phyloP scores from a whole-genome alignment of 257 asterid genomes.

The Solanum raphanifolium region DNA sequence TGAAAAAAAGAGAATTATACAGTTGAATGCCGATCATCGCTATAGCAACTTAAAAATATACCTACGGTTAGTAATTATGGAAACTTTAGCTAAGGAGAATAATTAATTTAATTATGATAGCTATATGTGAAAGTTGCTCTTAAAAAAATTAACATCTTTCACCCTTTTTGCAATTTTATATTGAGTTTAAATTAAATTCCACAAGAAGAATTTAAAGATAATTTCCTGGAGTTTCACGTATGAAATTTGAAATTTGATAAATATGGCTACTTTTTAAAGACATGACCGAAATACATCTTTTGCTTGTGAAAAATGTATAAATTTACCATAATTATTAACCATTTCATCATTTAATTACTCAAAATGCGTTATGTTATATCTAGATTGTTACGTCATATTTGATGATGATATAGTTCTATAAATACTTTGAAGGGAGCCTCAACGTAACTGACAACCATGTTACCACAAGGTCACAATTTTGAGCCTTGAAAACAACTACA shows the following conservation, averaged over 20 bases:
- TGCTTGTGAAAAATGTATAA: not conserved
- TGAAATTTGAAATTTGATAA: not conserved
- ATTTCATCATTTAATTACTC: fast-evolving
- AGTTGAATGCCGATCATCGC: no score
- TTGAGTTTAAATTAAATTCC: not conserved
- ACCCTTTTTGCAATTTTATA: not conserved
- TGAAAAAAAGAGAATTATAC: no score
- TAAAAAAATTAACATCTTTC: not conserved
- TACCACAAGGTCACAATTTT: not conserved
- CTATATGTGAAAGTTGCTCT: no score
- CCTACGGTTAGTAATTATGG: no score
- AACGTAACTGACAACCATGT: not conserved
- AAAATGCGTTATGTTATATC: not conserved
- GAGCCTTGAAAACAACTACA: not conserved
- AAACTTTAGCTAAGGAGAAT: no score
- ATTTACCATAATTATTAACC: not conserved
- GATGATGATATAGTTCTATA: not conserved
- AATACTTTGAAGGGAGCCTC: not conserved
- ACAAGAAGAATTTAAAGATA: not conserved
- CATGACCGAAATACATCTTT: not conserved
- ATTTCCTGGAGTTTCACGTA: fast-evolving
- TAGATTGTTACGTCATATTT: fast-evolving
- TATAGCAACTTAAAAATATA: no score
- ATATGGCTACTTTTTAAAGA: not conserved
- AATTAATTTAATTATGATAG: no score